Conservation (phyloP, 1,139 yeast genomes). For the Taphrina sp. region DNA sequence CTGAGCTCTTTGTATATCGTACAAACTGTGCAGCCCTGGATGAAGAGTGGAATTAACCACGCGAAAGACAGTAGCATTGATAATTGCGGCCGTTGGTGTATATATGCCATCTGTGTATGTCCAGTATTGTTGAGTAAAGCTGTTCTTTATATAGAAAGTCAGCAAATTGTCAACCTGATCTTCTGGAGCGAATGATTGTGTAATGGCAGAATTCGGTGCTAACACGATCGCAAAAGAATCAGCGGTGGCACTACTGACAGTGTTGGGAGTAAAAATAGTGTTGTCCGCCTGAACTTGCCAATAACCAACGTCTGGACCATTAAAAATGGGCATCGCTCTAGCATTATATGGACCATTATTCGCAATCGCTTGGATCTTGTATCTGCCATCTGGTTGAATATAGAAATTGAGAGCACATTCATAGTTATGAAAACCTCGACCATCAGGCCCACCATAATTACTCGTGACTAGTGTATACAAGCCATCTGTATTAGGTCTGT, state of each 20-base stretch:
- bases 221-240: constrained; percentile 16
- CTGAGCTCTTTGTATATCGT: neutral
- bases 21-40: constrained; percentile 9
- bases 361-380: constrained; percentile 26
- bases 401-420: constrained; percentile 26
- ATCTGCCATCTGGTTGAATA: constrained; percentile 27
- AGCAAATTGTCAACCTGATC: neutral
- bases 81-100: neutral
- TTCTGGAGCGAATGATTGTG: neutral
- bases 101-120: neutral
- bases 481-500: constrained; percentile 5
- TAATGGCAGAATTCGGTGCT: constrained; percentile 1
- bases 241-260: constrained; percentile 1
- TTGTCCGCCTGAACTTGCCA: constrained; percentile 15
- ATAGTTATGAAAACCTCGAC: constrained; percentile 17
- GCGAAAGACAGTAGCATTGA: neutral
- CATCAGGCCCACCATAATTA: constrained; percentile 13
- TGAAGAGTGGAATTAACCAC: constrained; percentile 9
- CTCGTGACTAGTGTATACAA: constrained; percentile 8
- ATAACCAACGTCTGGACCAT: constrained; percentile 25
- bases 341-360: constrained; percentile 9
- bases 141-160: constrained; percentile 1
- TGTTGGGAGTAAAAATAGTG: constrained; percentile 16
- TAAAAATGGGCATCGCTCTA: constrained; percentile 7
- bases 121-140: constrained; percentile 1